Conservation (phyloP, 495 filamentous ascomycete species). For the Trichoderma gamsii region DNA sequence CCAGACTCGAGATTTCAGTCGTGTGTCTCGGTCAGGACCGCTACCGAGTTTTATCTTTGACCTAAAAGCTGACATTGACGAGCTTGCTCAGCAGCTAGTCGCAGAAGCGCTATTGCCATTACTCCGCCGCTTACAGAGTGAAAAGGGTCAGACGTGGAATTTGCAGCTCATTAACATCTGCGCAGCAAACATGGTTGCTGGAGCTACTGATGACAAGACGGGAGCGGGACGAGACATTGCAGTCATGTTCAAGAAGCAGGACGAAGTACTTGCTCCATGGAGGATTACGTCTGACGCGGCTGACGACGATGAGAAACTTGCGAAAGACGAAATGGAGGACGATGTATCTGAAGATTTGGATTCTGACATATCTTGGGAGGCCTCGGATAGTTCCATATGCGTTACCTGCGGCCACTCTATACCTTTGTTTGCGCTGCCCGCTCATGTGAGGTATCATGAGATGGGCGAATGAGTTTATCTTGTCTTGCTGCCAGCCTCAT, state of each 20-base stretch:
- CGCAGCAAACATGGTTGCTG: slow-evolving; percentile 74
- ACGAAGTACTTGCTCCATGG: slow-evolving; percentile 58
- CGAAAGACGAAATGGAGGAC: slow-evolving; percentile 18
- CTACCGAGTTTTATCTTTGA: slow-evolving; percentile 65
- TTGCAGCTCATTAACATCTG: slow-evolving; percentile 79
- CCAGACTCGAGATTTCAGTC: slow-evolving; percentile 37
- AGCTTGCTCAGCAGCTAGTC: slow-evolving; percentile 62
- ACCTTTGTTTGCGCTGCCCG: slow-evolving; percentile 64
- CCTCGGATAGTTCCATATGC: slow-evolving; percentile 46
- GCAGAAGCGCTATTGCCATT: slow-evolving; percentile 58
- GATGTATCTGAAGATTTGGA: slow-evolving; percentile 21
- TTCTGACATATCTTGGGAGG: slow-evolving; percentile 38
- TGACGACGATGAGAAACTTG: slow-evolving; percentile 14
- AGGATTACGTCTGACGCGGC: slow-evolving; percentile 29
- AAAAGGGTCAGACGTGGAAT: slow-evolving; percentile 61
- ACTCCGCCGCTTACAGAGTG: slow-evolving; percentile 68
- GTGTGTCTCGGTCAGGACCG: slow-evolving; percentile 63
- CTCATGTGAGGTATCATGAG: slow-evolving; percentile 67
- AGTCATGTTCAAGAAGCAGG: slow-evolving; percentile 64
- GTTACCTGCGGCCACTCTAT: slow-evolving; percentile 55
- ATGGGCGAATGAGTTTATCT: slow-evolving; percentile 31
- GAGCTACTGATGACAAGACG: slow-evolving; percentile 44
- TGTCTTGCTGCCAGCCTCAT: slow-evolving; percentile 15
- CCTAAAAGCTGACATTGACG: slow-evolving; percentile 49
- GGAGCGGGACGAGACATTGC: slow-evolving; percentile 53